Percentiles rank a stretch among this genome's conserved stretches.
Conservation (phyloP, 345 rosid genomes). For the Nasturtium officinale region DNA sequence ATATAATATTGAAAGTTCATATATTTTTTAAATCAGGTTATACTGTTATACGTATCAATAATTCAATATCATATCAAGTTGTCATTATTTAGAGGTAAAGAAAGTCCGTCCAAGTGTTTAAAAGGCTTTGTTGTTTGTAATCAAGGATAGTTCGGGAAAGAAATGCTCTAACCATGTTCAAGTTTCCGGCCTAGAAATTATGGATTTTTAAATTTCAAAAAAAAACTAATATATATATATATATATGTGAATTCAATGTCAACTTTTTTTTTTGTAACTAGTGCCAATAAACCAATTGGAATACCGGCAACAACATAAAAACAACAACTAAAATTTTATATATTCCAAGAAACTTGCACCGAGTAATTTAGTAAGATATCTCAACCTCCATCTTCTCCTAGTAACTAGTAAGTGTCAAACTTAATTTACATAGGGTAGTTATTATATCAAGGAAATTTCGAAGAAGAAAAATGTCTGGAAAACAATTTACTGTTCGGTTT, state of each 20-base stretch:
- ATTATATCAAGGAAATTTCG: background rate
- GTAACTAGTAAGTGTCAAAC: too few relatives aligned
- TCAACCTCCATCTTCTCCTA: background rate
- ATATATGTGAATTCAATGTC: too few relatives aligned
- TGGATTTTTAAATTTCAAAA: too few relatives aligned
- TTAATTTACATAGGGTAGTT: background rate
- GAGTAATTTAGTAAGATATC: background rate
- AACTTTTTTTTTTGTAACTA: background rate
- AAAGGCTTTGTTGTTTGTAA: background rate
- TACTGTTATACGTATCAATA: background rate
- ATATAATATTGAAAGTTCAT: background rate
- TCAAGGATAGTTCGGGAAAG: background rate
- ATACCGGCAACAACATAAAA: background rate
- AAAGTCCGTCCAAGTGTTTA: background rate
- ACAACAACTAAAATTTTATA: background rate
- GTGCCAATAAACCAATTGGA: background rate
- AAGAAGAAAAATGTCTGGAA: background rate
- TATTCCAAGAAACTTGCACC: background rate
- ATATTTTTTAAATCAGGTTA: background rate
- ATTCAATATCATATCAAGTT: background rate
- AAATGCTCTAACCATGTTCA: background rate
- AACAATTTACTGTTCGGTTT: background rate
- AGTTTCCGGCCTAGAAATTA: background rate
- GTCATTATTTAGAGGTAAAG: background rate
- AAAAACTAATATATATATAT: too few relatives aligned